Percentiles rank a stretch among this genome's conserved stretches.
phyloP scores from a whole-genome alignment of 2,329 filamentous ascomycete species.

The Didymella exigua region DNA sequence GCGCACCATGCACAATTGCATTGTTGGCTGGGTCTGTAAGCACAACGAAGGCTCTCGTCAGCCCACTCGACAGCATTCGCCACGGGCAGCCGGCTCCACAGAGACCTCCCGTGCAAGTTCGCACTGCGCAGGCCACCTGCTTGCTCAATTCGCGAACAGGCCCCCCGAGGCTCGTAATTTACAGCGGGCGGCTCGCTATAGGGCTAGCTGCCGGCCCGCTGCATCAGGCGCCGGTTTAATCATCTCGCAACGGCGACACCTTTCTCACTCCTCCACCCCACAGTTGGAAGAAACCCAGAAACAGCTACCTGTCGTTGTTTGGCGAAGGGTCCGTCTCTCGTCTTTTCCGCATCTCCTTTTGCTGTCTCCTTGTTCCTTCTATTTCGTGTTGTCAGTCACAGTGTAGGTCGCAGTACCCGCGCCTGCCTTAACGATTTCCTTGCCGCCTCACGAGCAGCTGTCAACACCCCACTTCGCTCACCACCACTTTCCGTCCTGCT shows the following conservation, averaged over 20 bases:
- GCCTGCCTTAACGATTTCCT: conserved; percentile 37
- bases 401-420: conserved; percentile 35
- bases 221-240: conserved; percentile 11
- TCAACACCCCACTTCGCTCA: conserved; percentile 24
- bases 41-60: not conserved
- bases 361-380: conserved; percentile 45
- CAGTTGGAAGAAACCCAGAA: conserved; percentile 33
- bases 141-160: not conserved
- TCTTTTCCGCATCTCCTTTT: conserved; percentile 47
- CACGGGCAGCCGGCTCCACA: not conserved
- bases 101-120: not conserved
- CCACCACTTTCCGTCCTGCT: conserved; percentile 19
- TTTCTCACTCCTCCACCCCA: conserved; percentile 44
- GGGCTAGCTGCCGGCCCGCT: conserved; percentile 17
- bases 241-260: conserved; percentile 29
- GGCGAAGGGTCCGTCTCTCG: conserved; percentile 44
- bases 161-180: not conserved
- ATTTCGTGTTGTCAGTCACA: conserved; percentile 30
- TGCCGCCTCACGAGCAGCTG: conserved; percentile 33
- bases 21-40: not conserved
- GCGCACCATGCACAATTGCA: conserved; percentile 1
- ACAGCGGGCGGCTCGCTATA: conserved; percentile 4
- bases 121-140: not conserved
- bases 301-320: conserved; percentile 30
- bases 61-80: no score